Evolutionary conservation across 768 basidiomycete genomes (phyloP).

Genomic region (Tulasnella calospora): DNA sequence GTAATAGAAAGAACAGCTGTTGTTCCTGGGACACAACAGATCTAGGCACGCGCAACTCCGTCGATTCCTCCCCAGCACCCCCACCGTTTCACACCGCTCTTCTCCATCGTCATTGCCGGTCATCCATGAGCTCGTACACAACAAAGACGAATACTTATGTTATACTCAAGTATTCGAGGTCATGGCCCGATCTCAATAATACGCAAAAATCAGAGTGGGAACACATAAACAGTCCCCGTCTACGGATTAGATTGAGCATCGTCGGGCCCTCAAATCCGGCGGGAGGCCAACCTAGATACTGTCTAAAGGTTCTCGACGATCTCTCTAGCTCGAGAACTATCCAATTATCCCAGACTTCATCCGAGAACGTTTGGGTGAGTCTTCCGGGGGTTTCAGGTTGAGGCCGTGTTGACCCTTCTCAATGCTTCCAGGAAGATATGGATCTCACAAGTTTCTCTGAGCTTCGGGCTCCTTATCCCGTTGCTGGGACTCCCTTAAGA

Average conservation of each 20-base stretch:
- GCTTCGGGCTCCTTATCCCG: slow-evolving; percentile 36
- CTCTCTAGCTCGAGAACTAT: neutral
- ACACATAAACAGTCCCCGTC: neutral
- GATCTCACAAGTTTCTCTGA: slow-evolving; percentile 66
- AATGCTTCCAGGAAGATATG: slow-evolving; percentile 59
- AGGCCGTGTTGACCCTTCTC: neutral
- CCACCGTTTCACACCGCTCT: neutral
- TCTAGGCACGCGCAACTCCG: neutral
- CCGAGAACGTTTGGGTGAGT: slow-evolving; percentile 9
- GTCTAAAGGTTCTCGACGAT: neutral
- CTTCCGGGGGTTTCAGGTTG: neutral
- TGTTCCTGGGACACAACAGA: neutral
- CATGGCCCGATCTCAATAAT: neutral
- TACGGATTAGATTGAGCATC: neutral
- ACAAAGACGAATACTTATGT: neutral
- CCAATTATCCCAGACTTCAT: neutral
- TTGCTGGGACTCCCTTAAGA: slow-evolving; percentile 66
- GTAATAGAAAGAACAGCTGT: neutral
- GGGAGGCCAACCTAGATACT: neutral
- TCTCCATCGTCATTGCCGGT: neutral
- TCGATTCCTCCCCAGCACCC: neutral
- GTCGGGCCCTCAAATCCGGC: neutral
- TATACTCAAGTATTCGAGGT: neutral
- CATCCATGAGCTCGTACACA: neutral
- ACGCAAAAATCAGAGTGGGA: neutral